Percentiles rank a stretch among this genome's conserved stretches.
These are phyloP conservation scores for Fraxinus americana DNA, from an alignment of 257 asterid genomes.

Conservation along the genomic window DNA sequence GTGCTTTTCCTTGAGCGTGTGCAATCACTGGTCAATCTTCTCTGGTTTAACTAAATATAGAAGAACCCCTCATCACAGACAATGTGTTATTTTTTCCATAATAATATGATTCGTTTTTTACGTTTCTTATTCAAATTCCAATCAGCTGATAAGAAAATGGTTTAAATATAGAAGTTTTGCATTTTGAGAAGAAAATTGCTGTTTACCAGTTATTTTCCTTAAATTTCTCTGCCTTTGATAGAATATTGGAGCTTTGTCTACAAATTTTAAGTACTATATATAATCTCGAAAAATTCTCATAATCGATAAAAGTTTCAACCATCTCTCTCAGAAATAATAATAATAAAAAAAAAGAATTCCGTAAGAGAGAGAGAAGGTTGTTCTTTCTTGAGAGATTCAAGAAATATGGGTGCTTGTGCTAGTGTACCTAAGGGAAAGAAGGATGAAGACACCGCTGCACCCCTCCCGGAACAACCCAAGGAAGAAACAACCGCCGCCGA, in stretches of 20 bases:
- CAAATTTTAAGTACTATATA: slow-evolving; percentile 10
- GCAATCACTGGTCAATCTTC: too few species aligned
- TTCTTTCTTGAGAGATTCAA: not conserved
- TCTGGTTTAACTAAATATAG: too few species aligned
- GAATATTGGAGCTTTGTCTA: slow-evolving; percentile 20
- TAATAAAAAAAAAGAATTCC: not conserved
- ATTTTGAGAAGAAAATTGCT: slow-evolving; percentile 13
- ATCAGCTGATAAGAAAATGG: not conserved
- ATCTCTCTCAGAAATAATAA: slow-evolving; percentile 29
- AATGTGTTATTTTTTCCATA: not conserved
- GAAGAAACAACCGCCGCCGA: slow-evolving; percentile 41
- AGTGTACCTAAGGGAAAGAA: slow-evolving; percentile 56
- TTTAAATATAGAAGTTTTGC: not conserved
- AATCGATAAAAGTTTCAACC: slow-evolving; percentile 18
- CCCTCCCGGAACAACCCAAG: slow-evolving; percentile 43
- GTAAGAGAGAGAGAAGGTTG: slow-evolving; percentile 24
- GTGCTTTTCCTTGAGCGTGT: too few species aligned
- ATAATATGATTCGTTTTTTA: not conserved
- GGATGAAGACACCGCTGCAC: slow-evolving; percentile 34
- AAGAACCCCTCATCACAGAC: too few species aligned
- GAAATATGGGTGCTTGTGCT: slow-evolving; percentile 61
- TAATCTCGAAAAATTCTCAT: slow-evolving; percentile 9
- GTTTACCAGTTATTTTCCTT: slow-evolving; percentile 24
- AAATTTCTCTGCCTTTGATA: slow-evolving; percentile 26
- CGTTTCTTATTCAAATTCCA: not conserved